Conservation (phyloP, 2,329 filamentous ascomycete genomes). For the Fusarium sp. region DNA sequence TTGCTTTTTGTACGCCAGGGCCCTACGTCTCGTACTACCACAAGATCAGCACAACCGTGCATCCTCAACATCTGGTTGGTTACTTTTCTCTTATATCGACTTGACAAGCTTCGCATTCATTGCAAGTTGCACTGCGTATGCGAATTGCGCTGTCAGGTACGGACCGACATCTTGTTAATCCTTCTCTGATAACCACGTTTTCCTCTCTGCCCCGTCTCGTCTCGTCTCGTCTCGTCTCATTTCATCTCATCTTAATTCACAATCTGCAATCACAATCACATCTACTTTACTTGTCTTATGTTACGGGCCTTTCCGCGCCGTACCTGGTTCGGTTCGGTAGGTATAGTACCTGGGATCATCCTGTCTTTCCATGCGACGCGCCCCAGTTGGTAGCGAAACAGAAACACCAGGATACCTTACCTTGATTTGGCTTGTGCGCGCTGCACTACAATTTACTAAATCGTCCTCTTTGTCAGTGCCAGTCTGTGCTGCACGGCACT, state of each 20-base stretch:
- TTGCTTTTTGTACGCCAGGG: slow-evolving; percentile 31
- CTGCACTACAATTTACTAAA: slow-evolving; percentile 25
- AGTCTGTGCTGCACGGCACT: slow-evolving; percentile 40
- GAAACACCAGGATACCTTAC: slow-evolving; percentile 45
- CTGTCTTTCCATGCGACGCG: slow-evolving; percentile 36
- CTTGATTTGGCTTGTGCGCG: slow-evolving; percentile 33
- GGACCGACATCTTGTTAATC: slow-evolving; percentile 12
- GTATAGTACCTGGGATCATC: slow-evolving; percentile 41
- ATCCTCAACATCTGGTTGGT: slow-evolving; percentile 2
- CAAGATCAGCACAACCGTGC: slow-evolving; percentile 17
- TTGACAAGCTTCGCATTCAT: not conserved
- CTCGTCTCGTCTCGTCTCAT: not conserved
- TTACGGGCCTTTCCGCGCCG: slow-evolving; percentile 31
- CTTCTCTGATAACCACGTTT: not conserved
- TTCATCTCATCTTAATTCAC: slow-evolving; percentile 12
- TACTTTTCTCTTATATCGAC: slow-evolving; percentile 10
- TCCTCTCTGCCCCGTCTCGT: not conserved
- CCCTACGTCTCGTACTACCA: slow-evolving; percentile 28
- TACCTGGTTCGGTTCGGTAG: slow-evolving; percentile 36
- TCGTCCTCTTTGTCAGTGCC: slow-evolving; percentile 26
- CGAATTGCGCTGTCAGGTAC: slow-evolving; percentile 37
- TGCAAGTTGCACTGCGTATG: slow-evolving; percentile 25
- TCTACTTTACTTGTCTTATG: slow-evolving; percentile 8
- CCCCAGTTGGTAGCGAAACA: slow-evolving; percentile 42
- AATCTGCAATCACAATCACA: not conserved